Evolutionary conservation across 108 stramenopile genomes (phyloP).

Genomic region (Discostella stelligeroides): DNA sequence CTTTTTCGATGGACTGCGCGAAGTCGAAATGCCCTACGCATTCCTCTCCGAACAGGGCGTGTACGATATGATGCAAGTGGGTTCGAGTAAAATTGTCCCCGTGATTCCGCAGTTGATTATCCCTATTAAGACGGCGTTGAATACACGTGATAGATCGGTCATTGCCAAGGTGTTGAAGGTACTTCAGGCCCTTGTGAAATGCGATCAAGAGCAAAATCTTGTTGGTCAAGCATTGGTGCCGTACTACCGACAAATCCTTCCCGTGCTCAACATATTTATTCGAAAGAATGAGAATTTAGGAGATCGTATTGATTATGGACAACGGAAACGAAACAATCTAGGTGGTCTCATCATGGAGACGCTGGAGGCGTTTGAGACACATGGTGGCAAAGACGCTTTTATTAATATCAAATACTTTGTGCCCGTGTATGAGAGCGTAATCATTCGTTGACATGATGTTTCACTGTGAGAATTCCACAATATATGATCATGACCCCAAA

Average conservation of each 20-base stretch:
- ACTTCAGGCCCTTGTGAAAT: slow-evolving; percentile 82
- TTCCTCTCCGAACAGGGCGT: slow-evolving; percentile 90
- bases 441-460: slow-evolving; percentile 19
- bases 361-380: slow-evolving; percentile 79
- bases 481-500: no score
- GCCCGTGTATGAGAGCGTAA: slow-evolving; percentile 65
- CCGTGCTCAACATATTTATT: slow-evolving; percentile 85
- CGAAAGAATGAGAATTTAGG: slow-evolving; percentile 80
- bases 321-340: slow-evolving; percentile 75
- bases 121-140: slow-evolving; percentile 89
- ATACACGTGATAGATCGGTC: slow-evolving; percentile 80
- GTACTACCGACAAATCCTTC: slow-evolving; percentile 89
- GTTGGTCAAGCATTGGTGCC: slow-evolving; percentile 90
- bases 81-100: slow-evolving; percentile 75
- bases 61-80: slow-evolving; percentile 85
- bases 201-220: slow-evolving; percentile 78
- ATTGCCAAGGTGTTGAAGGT: slow-evolving; percentile 89
- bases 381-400: slow-evolving; percentile 88
- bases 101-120: slow-evolving; percentile 90
- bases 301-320: slow-evolving; percentile 85
- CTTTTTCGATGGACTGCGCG: slow-evolving; percentile 90
- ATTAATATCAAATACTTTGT: slow-evolving; percentile 89
- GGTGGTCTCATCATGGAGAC: slow-evolving; percentile 85
- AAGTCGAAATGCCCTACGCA: slow-evolving; percentile 85
- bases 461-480: no score